Conservation (phyloP, 805 yeast genomes). For the Yarrowia phangngaensis region DNA sequence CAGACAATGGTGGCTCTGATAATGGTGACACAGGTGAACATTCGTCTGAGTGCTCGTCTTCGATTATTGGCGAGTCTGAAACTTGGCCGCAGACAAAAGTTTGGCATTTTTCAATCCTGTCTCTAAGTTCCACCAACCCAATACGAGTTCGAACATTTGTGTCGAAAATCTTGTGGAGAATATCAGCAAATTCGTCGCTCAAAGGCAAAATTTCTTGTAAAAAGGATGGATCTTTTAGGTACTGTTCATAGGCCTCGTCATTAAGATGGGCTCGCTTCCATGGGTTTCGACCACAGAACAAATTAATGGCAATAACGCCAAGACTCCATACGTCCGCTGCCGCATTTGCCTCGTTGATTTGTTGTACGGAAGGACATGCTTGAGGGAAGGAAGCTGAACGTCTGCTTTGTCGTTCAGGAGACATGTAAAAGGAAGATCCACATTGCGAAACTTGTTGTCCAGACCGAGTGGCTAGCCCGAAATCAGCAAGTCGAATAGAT, state of each 20-base stretch:
- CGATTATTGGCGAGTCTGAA: too few species aligned
- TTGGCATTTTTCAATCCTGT: constrained; percentile 19
- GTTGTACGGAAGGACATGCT: background rate
- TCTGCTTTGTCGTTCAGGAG: constrained; percentile 56
- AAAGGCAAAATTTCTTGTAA: constrained; percentile 69
- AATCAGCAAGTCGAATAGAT: constrained; percentile 64
- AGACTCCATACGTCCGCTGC: constrained; percentile 73
- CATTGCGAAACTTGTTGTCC: constrained; percentile 47
- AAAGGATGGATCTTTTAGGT: constrained; percentile 51
- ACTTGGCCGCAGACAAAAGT: constrained; percentile 16
- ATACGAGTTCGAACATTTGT: constrained; percentile 27
- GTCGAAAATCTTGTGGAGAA: constrained; percentile 29
- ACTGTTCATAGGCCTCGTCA: constrained; percentile 64
- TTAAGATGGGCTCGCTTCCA: constrained; percentile 75
- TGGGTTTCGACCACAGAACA: constrained; percentile 81
- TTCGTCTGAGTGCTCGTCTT: too few species aligned
- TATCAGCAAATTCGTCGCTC: constrained; percentile 52
- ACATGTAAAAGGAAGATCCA: constrained; percentile 88
- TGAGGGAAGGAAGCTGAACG: background rate
- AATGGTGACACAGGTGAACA: too few species aligned
- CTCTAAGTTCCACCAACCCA: constrained; percentile 26
- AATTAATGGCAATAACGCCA: constrained; percentile 73
- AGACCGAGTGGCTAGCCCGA: constrained; percentile 74
- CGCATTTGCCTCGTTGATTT: constrained; percentile 35
- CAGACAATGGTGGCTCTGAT: too few species aligned